Evolutionary conservation across 495 filamentous ascomycete species (phyloP), one percentile per base, ranked within the genome.

Genomic region (Xylaria scruposa): DNA sequence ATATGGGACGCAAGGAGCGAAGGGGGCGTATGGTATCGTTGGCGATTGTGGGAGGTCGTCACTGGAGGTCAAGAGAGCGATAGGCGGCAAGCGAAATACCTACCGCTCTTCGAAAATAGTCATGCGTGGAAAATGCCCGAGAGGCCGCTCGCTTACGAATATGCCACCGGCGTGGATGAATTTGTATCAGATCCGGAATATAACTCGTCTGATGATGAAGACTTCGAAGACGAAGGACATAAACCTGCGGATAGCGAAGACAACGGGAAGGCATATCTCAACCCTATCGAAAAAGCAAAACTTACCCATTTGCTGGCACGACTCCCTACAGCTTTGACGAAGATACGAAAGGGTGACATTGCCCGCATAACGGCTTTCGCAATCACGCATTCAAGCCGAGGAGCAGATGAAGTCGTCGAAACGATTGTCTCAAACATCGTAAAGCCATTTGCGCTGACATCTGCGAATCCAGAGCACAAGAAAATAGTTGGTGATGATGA

Each of bases 301-400:
- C 82, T 99, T 4, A 89, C 91, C 5, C 91, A 94, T 77, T 83
- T 97, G 6, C 86, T 97, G 9, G 89, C 92, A 29, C 89, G 95
- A 36, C 86, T 98, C 7, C 95, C 95, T 0, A 94, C 90, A 0
- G 91, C 87, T 17, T 89, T 92, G 33, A 88, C 89, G 4, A 91
- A 88, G 75, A 88, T 97, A 24, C 88, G 93, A 36, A 92, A 92
- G 76, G 94, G 94, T 3, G 95, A 98, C 77, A 89, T 97, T 38
- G 94, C 94, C 21, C 88, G 94, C 4, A 84, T 98, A 3, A 95
- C 94, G 4, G 88, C 91, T 31, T 98, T 98, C 77, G 96, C 95
- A 15, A 95, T 98, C 72, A 91, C 91, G 2, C 92, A 98, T 78
- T 93, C 93, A 3, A 88, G 84, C 40, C 76, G 85, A 53, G 93